Percentiles rank a stretch among this genome's conserved stretches.
These are phyloP conservation scores for Fusarium sp. DNA, from an alignment of 2,329 filamentous ascomycete species.

Conservation along the genomic window DNA sequence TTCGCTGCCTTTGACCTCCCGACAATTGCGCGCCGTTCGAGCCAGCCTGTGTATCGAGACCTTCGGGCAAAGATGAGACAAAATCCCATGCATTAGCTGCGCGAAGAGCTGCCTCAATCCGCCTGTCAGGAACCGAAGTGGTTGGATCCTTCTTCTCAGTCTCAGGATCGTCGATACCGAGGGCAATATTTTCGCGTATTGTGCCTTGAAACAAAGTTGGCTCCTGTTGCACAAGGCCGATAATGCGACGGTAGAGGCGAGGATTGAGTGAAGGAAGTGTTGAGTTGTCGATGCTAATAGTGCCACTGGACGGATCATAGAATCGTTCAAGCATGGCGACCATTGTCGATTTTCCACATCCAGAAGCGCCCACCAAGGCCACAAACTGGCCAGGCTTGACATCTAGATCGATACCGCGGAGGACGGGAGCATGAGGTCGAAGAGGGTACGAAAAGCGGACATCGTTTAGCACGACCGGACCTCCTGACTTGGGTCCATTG, in stretches of 20 bases:
- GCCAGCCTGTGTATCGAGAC: slow-evolving; percentile 72
- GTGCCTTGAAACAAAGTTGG: slow-evolving; percentile 81
- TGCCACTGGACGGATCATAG: slow-evolving; percentile 60
- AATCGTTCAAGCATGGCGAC: slow-evolving; percentile 65
- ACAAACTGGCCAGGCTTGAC: slow-evolving; percentile 63
- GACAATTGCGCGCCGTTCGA: slow-evolving; percentile 75
- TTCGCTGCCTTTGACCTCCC: slow-evolving; percentile 76
- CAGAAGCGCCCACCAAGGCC: slow-evolving; percentile 66
- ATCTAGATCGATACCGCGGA: slow-evolving; percentile 56
- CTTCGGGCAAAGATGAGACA: slow-evolving; percentile 54
- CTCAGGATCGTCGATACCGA: slow-evolving; percentile 44
- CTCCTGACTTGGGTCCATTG: slow-evolving; percentile 53
- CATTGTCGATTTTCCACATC: slow-evolving; percentile 73
- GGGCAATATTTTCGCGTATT: slow-evolving; percentile 82
- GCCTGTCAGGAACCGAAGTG: slow-evolving; percentile 42
- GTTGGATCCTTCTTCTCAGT: slow-evolving; percentile 13
- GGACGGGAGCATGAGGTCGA: slow-evolving; percentile 56
- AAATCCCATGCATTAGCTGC: slow-evolving; percentile 66
- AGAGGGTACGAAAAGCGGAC: slow-evolving; percentile 75
- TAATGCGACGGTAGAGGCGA: slow-evolving; percentile 63
- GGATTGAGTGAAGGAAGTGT: slow-evolving; percentile 59
- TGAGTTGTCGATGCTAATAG: slow-evolving; percentile 61
- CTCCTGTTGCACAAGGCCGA: slow-evolving; percentile 71
- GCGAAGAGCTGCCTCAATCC: slow-evolving; percentile 61
- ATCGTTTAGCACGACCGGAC: slow-evolving; percentile 62